Evolutionary conservation across 768 basidiomycete species (phyloP), one percentile per base, ranked within the genome.

Genomic region (Tricholoma furcatifolium): DNA sequence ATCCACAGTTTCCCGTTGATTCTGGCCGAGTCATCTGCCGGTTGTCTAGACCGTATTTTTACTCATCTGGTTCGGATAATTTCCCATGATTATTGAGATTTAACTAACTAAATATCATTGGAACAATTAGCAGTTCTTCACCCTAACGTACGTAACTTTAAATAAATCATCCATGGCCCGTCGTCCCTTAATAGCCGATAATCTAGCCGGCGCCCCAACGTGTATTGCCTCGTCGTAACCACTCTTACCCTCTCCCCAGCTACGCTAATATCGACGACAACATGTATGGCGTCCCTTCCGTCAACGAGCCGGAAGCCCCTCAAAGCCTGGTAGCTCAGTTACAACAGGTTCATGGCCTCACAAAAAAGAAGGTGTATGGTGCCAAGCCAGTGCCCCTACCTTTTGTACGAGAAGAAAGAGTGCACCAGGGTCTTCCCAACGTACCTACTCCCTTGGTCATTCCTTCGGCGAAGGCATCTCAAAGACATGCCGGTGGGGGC

Each of bases 281-380:
- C 40, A 55, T 59, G 57, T 39, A 41, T n/a, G 42, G 21, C 24
- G 21, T 43, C n/a, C 14, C 53, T 17, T 47, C 44, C 7, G 15
- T 65, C 57, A 50, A 30, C 41, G 67, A 65, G 34, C 54, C 61
- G 35, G 55, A 62, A 30, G 35, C 68, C 18, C 60, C 70, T 2
- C 80, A 78, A 4, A 83, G 75, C 51, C 70, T 88, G 0, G 87
- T 88, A 43, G 73, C 70, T 20, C 83, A 82, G 20, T 72, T 87
- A 14, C 83, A 87, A 65, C 81, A 84, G 60, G 76, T 81, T 32
- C 85, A 88, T 51, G 86, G 86, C 2, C 61, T 88, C 43, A 85
- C 82, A 7, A 85, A 86, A 70, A 87, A 87, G 69, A 84, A 84
- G 58, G 73, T 83, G 7, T 84, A 85, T 52, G 78, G 80, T 10